Evolutionary conservation across 2,329 filamentous ascomycete genomes (phyloP), one percentile per base, ranked within the genome.

Genomic region (Westerdykella aurantiaca): DNA sequence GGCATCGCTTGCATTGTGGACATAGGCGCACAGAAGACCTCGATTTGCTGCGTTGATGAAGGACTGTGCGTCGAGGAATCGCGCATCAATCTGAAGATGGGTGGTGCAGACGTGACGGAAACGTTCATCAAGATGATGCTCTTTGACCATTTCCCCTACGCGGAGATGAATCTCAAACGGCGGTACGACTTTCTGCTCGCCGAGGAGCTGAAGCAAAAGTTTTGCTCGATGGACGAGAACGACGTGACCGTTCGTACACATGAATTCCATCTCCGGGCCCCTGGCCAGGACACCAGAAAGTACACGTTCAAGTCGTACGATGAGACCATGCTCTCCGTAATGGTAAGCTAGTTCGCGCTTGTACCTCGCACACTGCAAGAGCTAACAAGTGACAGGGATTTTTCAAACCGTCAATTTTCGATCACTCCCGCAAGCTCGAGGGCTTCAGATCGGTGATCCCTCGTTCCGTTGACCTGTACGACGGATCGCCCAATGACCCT

Each of bases 91-190:
- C 72, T 98, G 52, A 97, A 98, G 66, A 95, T 85, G 58, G 93
- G 93, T 40, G 93, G 93, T 1, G 83, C 79, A 57, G 93, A 98
- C 66, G 86, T 97, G 31, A 97, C 93, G 0, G 88, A 95, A 57
- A 86, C 88, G 0, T 96, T 98, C 59, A 78, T 95, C 64, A 95
- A 93, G 70, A 97, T 97, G 91, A 89, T 97, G 85, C 80, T 98
- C 2, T 89, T 86, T 68, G 90, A 96, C 65, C 86, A 93, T 58
- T 96, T 98, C 57, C 91, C 94, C 5, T 98, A 98, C 64, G 79
- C 85, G 38, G 90, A 96, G 16, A 94, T 98, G 70, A 95, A 98
- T 62, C 75, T 98, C 22, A 83, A 82, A 65, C 80, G 89, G 42
- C 81, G 93, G 38, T 94, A 96, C 60, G 93, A 98, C 64, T 96